phyloP scores from a whole-genome alignment of 2,329 filamentous ascomycete species.

The Ophiostoma piceae region DNA sequence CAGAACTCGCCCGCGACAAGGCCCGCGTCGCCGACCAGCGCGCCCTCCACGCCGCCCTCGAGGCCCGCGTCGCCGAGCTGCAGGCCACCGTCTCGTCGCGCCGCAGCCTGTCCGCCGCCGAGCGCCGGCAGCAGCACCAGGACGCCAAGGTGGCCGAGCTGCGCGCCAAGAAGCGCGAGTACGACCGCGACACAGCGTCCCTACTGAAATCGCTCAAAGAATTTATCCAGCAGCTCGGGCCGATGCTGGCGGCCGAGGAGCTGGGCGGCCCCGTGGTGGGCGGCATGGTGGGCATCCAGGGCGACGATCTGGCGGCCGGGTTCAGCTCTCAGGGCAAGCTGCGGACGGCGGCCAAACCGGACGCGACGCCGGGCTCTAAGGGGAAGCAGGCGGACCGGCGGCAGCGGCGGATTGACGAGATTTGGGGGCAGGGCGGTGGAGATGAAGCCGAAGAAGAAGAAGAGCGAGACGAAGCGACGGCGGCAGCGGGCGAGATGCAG shows the following conservation, averaged over 20 bases:
- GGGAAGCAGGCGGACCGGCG: slow-evolving; percentile 42
- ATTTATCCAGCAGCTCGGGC: slow-evolving; percentile 68
- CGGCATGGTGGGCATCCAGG: slow-evolving; percentile 60
- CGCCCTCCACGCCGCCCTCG: slow-evolving; percentile 49
- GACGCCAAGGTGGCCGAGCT: slow-evolving; percentile 59
- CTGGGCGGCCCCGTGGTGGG: slow-evolving; percentile 78
- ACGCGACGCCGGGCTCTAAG: slow-evolving; percentile 41
- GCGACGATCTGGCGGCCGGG: slow-evolving; percentile 54
- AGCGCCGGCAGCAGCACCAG: slow-evolving; percentile 59
- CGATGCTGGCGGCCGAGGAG: slow-evolving; percentile 77
- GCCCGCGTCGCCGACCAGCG: slow-evolving; percentile 51
- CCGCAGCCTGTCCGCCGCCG: slow-evolving; percentile 50
- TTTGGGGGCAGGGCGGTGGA: slow-evolving; percentile 46
- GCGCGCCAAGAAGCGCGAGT: slow-evolving; percentile 51
- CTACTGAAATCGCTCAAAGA: slow-evolving; percentile 60
- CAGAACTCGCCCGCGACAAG: slow-evolving; percentile 47
- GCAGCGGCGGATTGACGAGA: slow-evolving; percentile 59
- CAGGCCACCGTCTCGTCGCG: slow-evolving; percentile 51
- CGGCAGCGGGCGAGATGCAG: slow-evolving; percentile 53
- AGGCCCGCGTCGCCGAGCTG: slow-evolving; percentile 55
- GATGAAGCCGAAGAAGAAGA: neutral
- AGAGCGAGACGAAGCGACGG: slow-evolving; percentile 43
- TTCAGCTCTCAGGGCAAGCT: slow-evolving; percentile 56
- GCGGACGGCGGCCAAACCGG: slow-evolving; percentile 41
- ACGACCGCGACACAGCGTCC: slow-evolving; percentile 55